Evolutionary conservation across 768 basidiomycete genomes (phyloP).

Genomic region (Mycena maculata): DNA sequence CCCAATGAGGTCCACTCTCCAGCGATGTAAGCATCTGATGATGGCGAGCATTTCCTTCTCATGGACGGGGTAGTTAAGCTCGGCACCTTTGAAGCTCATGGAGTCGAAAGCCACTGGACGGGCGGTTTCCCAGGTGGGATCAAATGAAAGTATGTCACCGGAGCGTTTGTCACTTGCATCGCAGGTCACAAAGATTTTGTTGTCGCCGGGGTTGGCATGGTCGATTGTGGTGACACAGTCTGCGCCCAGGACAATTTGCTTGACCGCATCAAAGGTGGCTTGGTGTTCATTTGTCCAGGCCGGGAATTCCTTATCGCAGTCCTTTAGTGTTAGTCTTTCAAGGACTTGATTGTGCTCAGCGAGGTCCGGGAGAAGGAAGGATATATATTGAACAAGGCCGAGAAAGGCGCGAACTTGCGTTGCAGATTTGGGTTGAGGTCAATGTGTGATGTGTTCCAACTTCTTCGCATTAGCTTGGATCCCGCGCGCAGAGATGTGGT

Average conservation of each 20-base stretch:
- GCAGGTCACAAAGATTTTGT: slow-evolving; percentile 46
- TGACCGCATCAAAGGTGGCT: slow-evolving; percentile 43
- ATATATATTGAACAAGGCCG: slow-evolving; percentile 38
- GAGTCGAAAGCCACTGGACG: slow-evolving; percentile 47
- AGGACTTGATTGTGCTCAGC: slow-evolving; percentile 27
- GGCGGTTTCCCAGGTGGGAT: slow-evolving; percentile 39
- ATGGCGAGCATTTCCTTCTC: slow-evolving; percentile 41
- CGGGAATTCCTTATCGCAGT: background rate
- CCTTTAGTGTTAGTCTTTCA: background rate
- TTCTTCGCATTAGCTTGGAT: slow-evolving; percentile 39
- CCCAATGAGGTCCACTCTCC: background rate
- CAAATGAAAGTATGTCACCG: slow-evolving; percentile 42
- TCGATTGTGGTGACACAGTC: slow-evolving; percentile 46
- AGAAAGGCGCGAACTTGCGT: slow-evolving; percentile 41
- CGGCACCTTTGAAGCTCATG: slow-evolving; percentile 35
- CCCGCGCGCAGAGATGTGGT: slow-evolving; percentile 40
- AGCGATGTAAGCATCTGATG: slow-evolving; percentile 31
- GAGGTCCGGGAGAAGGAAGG: slow-evolving; percentile 38
- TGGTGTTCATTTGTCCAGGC: slow-evolving; percentile 39
- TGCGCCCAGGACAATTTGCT: slow-evolving; percentile 39
- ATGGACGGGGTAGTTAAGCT: slow-evolving; percentile 42
- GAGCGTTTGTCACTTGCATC: slow-evolving; percentile 44
- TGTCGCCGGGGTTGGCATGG: slow-evolving; percentile 42
- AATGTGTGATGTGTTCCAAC: slow-evolving; percentile 36
- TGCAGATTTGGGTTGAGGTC: slow-evolving; percentile 30